phyloP scores from a whole-genome alignment of 345 rosid genomes.

The Hevea brasiliensis region DNA sequence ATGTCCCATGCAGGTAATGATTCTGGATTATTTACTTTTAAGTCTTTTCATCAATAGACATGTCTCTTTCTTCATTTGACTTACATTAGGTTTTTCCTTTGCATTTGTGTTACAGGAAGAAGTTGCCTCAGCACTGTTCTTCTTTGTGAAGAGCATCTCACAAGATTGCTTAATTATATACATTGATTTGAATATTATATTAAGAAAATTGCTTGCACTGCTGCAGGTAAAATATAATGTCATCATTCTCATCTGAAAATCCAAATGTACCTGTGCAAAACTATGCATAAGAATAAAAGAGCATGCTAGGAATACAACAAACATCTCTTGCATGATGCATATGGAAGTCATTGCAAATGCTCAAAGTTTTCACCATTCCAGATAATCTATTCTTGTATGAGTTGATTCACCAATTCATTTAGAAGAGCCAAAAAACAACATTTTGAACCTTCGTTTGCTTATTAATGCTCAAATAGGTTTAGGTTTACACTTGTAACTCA shows the following conservation, averaged over 20 bases:
- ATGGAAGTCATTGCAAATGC: neutral
- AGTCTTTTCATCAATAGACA: neutral
- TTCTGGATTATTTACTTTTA: neutral
- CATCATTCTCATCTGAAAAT: neutral
- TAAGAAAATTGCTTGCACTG: conserved; percentile 9
- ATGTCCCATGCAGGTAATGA: neutral
- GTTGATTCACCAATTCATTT: too few relatives aligned
- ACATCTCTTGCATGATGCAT: neutral
- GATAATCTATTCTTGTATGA: too few relatives aligned
- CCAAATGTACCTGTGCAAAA: neutral
- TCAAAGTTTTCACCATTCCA: neutral
- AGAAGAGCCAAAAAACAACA: too few relatives aligned
- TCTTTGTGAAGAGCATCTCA: conserved; percentile 12
- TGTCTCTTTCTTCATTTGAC: neutral
- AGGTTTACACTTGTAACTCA: neutral
- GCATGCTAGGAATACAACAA: neutral
- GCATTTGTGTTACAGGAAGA: conserved; percentile 11
- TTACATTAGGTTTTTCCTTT: neutral
- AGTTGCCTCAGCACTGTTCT: conserved; percentile 10
- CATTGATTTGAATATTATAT: neutral
- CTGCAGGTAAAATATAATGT: conserved; percentile 7
- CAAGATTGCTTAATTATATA: neutral
- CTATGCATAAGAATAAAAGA: too few relatives aligned
- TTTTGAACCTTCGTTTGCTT: too few relatives aligned
- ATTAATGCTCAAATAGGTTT: neutral